These are phyloP conservation scores for Echinosophora koreensis DNA, from an alignment of 306 rosid genomes.

Conservation along the genomic window DNA sequence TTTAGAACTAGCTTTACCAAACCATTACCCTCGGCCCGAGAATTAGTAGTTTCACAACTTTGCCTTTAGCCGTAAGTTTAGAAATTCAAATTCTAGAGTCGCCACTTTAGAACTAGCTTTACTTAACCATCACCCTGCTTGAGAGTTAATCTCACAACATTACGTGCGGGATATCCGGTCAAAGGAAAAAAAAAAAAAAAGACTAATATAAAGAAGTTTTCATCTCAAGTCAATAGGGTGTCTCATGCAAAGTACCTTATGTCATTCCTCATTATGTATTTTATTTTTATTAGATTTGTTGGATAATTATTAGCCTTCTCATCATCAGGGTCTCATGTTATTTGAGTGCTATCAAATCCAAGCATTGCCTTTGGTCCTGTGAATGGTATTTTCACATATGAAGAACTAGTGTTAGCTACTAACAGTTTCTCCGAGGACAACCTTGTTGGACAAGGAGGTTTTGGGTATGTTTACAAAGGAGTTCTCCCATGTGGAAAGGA, in stretches of 20 bases:
- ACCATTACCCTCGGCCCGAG: too few species aligned
- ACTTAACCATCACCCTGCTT: too few species aligned
- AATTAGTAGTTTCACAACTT: too few species aligned
- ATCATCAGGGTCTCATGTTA: conserved; percentile 45
- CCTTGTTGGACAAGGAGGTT: conserved; percentile 69
- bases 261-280: not conserved
- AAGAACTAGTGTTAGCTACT: conserved; percentile 57
- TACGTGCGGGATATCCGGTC: too few species aligned
- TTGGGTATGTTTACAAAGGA: conserved; percentile 65
- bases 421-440: conserved; percentile 57
- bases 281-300: conserved; percentile 24
- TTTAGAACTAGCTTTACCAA: too few species aligned
- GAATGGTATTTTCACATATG: conserved; percentile 52
- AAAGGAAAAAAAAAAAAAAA: too few species aligned
- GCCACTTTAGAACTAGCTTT: too few species aligned
- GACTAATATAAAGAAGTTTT: too few species aligned
- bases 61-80: too few species aligned
- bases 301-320: conserved; percentile 10
- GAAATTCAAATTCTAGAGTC: too few species aligned
- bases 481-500: conserved; percentile 59
- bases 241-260: not conserved
- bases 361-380: conserved; percentile 34
- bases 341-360: conserved; percentile 45
- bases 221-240: not conserved
- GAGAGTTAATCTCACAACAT: too few species aligned